Base-by-base conservation (phyloP, 371 early-diverging fungal species). In the Chytridiales sp. region DNA sequence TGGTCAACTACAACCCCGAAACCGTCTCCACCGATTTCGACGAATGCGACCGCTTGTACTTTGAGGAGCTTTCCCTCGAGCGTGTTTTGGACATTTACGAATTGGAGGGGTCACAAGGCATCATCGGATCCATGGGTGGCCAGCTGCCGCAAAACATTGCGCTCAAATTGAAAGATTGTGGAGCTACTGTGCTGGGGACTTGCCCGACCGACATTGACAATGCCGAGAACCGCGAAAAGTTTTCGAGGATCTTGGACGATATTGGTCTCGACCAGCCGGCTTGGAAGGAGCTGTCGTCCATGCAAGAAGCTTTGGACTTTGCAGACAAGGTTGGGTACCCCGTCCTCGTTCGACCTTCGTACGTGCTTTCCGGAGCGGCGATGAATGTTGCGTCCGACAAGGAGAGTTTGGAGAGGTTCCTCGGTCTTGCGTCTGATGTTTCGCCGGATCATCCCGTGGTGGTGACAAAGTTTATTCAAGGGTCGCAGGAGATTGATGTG, bases 1-100 rank as follows among this genome's bases (percentile, higher is more conserved):
- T 94, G 94, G 86, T 95, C 70, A 95, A 95, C 82, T 95, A 94
- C 85, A 95, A 95, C 76, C 96, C 96, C 27, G 96, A 95, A 71
- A 95, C 95, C 0, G 95, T 95, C 24, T 92, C 92, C 17, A 94
- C 95, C 21, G 95, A 95, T 70, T 95, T 87, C 67, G 95, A 94
- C 72, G 95, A 95, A 73, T 88, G 88, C 64, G 94, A 95, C 66
- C 86, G 94, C 36, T 80, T 95, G 43, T 95, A 95, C 85, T 95
- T 94, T 77, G 94, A 94, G 68, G 89, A 93, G 68, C 75, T 95
- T 40, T 83, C 84, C 44, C 79, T 90, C 55, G 96, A 95, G 71
- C 89, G 94, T 67, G 90, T 93, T 13, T 77, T 91, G 79, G 96
- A 96, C 68, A 93, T 96, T 63, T 92, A 92, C 68, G 92, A 94